A percentile compares a stretch with the other conserved stretches of the same genome.
These are phyloP conservation scores for Boeremia exigua DNA, from an alignment of 2,329 filamentous ascomycete genomes.

Conservation along the genomic window DNA sequence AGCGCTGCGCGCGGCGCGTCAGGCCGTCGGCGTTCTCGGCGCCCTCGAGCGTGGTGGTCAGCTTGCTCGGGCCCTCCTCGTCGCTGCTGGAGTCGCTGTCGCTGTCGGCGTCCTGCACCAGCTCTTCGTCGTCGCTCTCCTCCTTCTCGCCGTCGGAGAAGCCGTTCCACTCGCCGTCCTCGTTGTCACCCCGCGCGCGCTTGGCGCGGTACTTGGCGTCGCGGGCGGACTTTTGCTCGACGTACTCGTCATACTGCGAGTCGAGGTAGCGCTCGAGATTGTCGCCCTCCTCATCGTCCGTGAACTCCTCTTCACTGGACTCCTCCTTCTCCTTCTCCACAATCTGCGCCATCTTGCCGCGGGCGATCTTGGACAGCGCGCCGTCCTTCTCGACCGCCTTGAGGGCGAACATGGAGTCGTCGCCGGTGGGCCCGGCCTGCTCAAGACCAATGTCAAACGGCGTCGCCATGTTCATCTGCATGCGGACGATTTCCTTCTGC, in stretches of 20 bases:
- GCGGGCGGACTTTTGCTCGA: constrained; percentile 75
- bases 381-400: constrained; percentile 80
- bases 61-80: constrained; percentile 52
- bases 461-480: constrained; percentile 97
- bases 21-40: constrained; percentile 63
- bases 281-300: constrained; percentile 84
- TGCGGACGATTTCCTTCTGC: constrained; percentile 89
- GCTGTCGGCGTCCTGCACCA: constrained; percentile 65
- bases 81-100: constrained; percentile 70
- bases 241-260: constrained; percentile 83
- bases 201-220: constrained; percentile 93
- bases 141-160: constrained; percentile 71
- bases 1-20: constrained; percentile 84
- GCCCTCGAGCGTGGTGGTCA: constrained; percentile 69
- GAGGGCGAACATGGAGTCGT: constrained; percentile 84
- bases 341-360: constrained; percentile 78
- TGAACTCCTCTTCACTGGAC: constrained; percentile 57
- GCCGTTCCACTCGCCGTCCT: constrained; percentile 81
- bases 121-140: constrained; percentile 62
- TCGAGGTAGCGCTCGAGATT: constrained; percentile 85
- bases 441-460: constrained; percentile 97
- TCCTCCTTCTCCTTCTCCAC: constrained; percentile 61
- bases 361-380: constrained; percentile 70
- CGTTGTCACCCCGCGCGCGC: constrained; percentile 81
- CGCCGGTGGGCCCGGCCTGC: constrained; percentile 76